Conservation (phyloP, 768 basidiomycete species). For the Amanita subjunquillea region DNA sequence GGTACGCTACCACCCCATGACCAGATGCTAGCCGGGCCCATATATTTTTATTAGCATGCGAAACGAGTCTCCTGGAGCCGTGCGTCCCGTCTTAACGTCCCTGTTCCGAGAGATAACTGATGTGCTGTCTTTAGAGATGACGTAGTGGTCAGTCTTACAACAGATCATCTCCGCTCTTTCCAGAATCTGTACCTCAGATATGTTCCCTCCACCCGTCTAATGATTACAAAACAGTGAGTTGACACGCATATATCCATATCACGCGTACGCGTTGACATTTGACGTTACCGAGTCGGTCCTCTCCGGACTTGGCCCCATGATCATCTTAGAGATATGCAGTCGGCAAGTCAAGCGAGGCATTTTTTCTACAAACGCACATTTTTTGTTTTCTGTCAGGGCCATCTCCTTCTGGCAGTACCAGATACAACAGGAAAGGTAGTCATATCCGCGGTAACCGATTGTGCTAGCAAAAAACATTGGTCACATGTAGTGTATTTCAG, state of each 20-base stretch:
- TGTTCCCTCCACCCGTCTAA: constrained; percentile 80
- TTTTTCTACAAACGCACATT: neutral
- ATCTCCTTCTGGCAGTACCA: constrained; percentile 92
- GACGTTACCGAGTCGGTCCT: constrained; percentile 56
- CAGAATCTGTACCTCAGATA: constrained; percentile 31
- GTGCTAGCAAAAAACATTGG: constrained; percentile 4
- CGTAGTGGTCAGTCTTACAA: constrained; percentile 39
- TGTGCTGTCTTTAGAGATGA: constrained; percentile 35
- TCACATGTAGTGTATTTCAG: constrained; percentile 56
- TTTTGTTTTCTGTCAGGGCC: constrained; percentile 33
- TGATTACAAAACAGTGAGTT: constrained; percentile 77
- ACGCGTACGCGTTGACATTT: constrained; percentile 23
- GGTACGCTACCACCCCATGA: constrained; percentile 26
- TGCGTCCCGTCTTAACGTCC: constrained; percentile 21
- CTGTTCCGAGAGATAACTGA: neutral
- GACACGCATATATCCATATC: neutral
- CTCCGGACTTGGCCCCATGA: constrained; percentile 67
- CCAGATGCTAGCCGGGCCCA: neutral
- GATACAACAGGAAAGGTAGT: constrained; percentile 72
- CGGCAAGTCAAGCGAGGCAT: constrained; percentile 31
- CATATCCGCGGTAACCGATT: neutral
- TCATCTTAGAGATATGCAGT: constrained; percentile 73
- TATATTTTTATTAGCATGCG: constrained; percentile 45
- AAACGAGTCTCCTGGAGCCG: constrained; percentile 74
- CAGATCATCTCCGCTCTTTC: neutral